Conservation (phyloP, 73 alveolate species). For the Paramecium caudatum region DNA sequence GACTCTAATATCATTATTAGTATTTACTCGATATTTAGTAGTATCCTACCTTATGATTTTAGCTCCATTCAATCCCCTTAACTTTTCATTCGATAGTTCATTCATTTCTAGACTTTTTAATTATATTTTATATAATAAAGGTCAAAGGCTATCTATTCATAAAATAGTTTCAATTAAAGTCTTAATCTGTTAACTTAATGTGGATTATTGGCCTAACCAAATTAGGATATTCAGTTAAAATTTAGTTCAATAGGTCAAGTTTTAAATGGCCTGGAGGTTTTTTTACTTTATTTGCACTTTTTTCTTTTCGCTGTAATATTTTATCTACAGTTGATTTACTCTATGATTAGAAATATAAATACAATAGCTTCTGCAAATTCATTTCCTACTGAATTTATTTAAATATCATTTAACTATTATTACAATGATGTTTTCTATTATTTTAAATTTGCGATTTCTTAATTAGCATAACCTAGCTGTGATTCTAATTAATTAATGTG, state of each 20-base stretch:
- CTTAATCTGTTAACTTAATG: not conserved
- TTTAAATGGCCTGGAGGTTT: not conserved
- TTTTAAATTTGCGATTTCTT: not conserved
- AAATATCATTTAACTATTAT: no score
- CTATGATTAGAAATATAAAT: not conserved
- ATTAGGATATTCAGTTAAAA: not conserved
- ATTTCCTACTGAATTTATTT: not conserved
- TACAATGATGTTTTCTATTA: not conserved
- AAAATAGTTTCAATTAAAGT: not conserved
- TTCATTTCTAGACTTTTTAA: no score
- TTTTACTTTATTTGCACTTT: not conserved
- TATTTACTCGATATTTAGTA: slow-evolving; percentile 28
- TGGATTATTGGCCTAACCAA: not conserved
- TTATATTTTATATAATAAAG: no score
- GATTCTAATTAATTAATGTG: not conserved
- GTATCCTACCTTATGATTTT: slow-evolving; percentile 42
- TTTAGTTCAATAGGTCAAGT: not conserved
- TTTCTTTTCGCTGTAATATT: not conserved
- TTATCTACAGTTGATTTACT: not conserved
- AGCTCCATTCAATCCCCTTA: slow-evolving; percentile 30
- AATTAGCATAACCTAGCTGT: not conserved
- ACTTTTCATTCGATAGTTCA: not conserved
- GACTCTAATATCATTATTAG: not conserved
- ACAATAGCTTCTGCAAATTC: not conserved
- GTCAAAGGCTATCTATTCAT: no score